Evolutionary conservation across 2,329 filamentous ascomycete species (phyloP).

Genomic region (Penicillium sp.): DNA sequence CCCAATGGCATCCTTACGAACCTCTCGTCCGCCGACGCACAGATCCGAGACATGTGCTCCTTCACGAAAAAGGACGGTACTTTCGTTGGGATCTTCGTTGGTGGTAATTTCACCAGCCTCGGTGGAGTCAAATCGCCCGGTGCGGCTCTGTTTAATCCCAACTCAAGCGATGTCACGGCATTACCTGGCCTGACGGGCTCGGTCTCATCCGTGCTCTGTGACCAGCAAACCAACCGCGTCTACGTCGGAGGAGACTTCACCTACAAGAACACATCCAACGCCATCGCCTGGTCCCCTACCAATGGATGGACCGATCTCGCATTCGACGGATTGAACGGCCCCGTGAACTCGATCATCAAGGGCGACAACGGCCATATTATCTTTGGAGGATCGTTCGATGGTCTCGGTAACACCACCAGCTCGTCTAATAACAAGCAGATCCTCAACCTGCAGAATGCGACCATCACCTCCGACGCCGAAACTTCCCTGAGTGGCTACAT

Average conservation of each 20-base stretch:
- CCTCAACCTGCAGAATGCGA: slow-evolving; percentile 80
- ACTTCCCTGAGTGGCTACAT: slow-evolving; percentile 68
- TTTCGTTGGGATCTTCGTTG: slow-evolving; percentile 75
- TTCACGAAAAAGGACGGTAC: slow-evolving; percentile 68
- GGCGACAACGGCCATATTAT: slow-evolving; percentile 80
- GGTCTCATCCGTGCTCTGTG: slow-evolving; percentile 81
- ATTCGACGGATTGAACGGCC: slow-evolving; percentile 93
- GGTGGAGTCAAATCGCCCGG: slow-evolving; percentile 74
- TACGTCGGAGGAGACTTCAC: slow-evolving; percentile 90
- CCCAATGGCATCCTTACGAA: slow-evolving; percentile 82
- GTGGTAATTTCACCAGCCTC: slow-evolving; percentile 93
- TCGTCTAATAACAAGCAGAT: slow-evolving; percentile 66
- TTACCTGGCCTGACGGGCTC: slow-evolving; percentile 79
- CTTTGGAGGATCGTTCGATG: slow-evolving; percentile 88
- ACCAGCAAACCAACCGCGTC: slow-evolving; percentile 72
- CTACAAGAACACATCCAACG: slow-evolving; percentile 81
- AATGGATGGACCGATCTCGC: slow-evolving; percentile 77
- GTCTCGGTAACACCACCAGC: slow-evolving; percentile 76
- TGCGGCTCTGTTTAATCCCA: slow-evolving; percentile 78
- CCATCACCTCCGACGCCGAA: slow-evolving; percentile 65
- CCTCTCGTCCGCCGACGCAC: slow-evolving; percentile 75
- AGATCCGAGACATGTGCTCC: slow-evolving; percentile 85
- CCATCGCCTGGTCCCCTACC: slow-evolving; percentile 73
- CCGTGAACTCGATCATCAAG: slow-evolving; percentile 81
- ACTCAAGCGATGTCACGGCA: slow-evolving; percentile 69